These are phyloP conservation scores for Suhomyces kilbournensis DNA, from an alignment of 805 yeast species.

Conservation along the genomic window DNA sequence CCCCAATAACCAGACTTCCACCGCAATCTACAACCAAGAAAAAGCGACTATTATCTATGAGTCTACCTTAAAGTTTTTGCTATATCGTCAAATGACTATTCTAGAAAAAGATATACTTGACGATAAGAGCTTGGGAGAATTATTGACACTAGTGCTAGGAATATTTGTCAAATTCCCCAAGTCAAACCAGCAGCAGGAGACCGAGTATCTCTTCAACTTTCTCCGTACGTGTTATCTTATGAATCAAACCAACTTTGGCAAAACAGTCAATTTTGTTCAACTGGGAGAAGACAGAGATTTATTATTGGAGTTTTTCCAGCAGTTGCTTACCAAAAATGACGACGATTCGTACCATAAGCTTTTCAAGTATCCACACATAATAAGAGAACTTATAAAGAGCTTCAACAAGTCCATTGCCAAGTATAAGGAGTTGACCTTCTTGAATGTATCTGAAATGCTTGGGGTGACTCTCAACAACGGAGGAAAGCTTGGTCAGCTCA, in stretches of 20 bases:
- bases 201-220: constrained; percentile 33
- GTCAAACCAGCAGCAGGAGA: constrained; percentile 14
- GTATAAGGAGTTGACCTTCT: constrained; percentile 11
- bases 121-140: constrained; percentile 28
- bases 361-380: constrained; percentile 27
- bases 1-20: neutral
- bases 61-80: constrained; percentile 20
- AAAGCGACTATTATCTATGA: neutral
- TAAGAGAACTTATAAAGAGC: constrained; percentile 24
- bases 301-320: constrained; percentile 29
- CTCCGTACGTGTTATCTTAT: constrained; percentile 34
- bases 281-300: constrained; percentile 14
- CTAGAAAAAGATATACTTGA: constrained; percentile 30
- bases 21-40: neutral
- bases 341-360: constrained; percentile 32
- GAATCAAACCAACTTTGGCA: constrained; percentile 23
- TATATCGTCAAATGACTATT: constrained; percentile 33
- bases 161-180: constrained; percentile 17
- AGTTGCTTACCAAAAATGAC: constrained; percentile 32
- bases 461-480: constrained; percentile 34
- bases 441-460: constrained; percentile 27
- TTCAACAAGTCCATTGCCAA: constrained; percentile 21
- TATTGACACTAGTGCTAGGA: constrained; percentile 35
- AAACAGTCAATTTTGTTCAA: constrained; percentile 15
- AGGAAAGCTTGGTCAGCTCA: constrained; percentile 28